Base-by-base conservation (phyloP, 495 filamentous ascomycete species). In the Annulohypoxylon bovei region DNA sequence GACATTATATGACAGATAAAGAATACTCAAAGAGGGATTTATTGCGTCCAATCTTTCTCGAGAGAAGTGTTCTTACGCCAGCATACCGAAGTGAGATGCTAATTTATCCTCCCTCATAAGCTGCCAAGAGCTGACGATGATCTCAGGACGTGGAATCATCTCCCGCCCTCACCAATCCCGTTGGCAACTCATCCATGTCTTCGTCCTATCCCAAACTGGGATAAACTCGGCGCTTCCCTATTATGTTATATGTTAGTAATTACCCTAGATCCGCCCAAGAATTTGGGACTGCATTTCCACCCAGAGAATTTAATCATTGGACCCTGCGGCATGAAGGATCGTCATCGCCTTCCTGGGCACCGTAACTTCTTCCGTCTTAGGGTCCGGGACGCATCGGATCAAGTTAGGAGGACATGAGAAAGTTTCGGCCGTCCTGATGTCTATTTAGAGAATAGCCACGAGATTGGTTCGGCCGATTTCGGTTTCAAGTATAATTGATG, bases 401-500 rank as follows among this genome's bases (percentile, higher is more conserved):
- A 20, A 42, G 8, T 47, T 25, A 4, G 44, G 11, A 47, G 44
- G 14, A 50, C 27, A 50, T 12, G 25, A 23, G 1, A 50, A 50
- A 50, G 22, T 1, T 28, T 50, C 46, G 46, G 23, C 22, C 23
- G 23, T 28, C 12, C 6, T 50, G 8, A 6, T 28, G n/a, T 50
- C 3, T 14, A 14, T 28, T 14, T 14, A 12, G 12, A 25, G 46
- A 23, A 28, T 1, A 25, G 1, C 23, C 23, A 27, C 28, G 23
- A 50, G n/a, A 50, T 50, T 23, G 23, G n/a, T 4, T 50, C 46
- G 46, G 46, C 23, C 46, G 46, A 28, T 28, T 28, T 50, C 46
- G 46, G 46, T 50, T 50, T n/a, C 22, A n/a, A n/a, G 12, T 50
- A n/a, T 6, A 50, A 50, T 50, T 27, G 23, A 50, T 50, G 46